Base-by-base conservation (phyloP, 176 grass and related monocot genomes). In the Raddia guianensis region DNA sequence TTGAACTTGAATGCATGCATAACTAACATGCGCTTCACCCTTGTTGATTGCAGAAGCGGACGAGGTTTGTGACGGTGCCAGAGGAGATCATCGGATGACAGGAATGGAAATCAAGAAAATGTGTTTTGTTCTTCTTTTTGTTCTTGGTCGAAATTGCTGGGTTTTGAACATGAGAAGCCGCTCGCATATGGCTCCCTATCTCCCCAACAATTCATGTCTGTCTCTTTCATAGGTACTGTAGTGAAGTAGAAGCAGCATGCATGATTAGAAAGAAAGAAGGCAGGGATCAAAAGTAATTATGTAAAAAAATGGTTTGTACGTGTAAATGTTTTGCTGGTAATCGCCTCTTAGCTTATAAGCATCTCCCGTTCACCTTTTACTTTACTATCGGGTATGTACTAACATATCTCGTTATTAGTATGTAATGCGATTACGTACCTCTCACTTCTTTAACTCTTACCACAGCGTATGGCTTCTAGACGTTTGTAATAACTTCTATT, bases 61-160 rank as follows among this genome's bases (percentile, higher is more conserved):
- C 91, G 18, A 83, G 97, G 83, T 99, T 99, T 21, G 82, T 90
- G 82, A 67, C 85, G 0, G 12, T 89, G 32, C 96, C 96, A 2
- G 92, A 95, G 51, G 96, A 93, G 84, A 95, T 99, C 77, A 96
- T 98, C 50, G 83, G 60, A 74, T 90, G 88, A 90, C 83, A 16
- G 35, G 33, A 34, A 34, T 8, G 2, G 6, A 21, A 21, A 15
- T 27, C 27, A 27, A 10, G 14, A 14, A 8, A 63, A 46, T 27
- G 46, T 62, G 9, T 44, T 49, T 8, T 4, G 21, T 63, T 7
- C 43, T 10, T 15, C 3, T 18, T 57, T 32, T 3, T 49, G 34
- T 14, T 47, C 18, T 32, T 43, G 19, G 49, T 72, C 4, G 50
- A 13, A 67, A 35, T 60, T 83, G 80, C 73, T 75, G 80, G 87